Evolutionary conservation across 208 protist species (phyloP).

Genomic region (Trypanosoma lewisi): DNA sequence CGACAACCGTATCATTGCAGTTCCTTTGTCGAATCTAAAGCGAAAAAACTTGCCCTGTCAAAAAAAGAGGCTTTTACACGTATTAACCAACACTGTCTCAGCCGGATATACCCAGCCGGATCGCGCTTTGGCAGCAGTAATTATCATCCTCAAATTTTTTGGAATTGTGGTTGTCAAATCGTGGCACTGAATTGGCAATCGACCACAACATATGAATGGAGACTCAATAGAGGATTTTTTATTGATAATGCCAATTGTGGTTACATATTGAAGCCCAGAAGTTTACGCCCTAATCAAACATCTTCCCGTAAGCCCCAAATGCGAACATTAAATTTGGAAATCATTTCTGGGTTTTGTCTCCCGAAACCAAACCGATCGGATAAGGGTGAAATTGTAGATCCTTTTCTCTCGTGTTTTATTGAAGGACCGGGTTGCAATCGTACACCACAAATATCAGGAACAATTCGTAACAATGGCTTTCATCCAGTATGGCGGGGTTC

Average conservation of each 20-base stretch:
- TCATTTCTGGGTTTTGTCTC: conserved; percentile 75
- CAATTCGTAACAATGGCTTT: conserved; percentile 68
- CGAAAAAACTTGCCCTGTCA: conserved; percentile 36
- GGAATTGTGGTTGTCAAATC: conserved; percentile 83
- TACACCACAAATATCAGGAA: conserved; percentile 29
- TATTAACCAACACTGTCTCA: conserved; percentile 75
- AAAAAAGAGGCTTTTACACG: conserved; percentile 32
- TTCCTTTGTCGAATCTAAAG: conserved; percentile 63
- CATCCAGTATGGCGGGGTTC: conserved; percentile 69
- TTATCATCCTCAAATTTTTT: conserved; percentile 83
- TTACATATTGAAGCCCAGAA: conserved; percentile 92
- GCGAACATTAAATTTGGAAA: conserved; percentile 44
- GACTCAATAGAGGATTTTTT: conserved; percentile 90
- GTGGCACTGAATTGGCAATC: conserved; percentile 94
- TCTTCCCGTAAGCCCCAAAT: conserved; percentile 19
- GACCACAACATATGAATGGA: conserved; percentile 45
- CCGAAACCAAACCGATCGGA: conserved; percentile 39
- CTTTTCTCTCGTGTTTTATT: conserved; percentile 52
- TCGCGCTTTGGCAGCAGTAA: conserved; percentile 91
- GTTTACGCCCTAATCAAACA: conserved; percentile 35
- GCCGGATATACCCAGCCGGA: conserved; percentile 92
- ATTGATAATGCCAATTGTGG: conserved; percentile 90
- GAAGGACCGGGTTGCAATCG: conserved; percentile 40
- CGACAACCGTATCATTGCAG: conserved; percentile 65
- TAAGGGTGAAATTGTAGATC: conserved; percentile 59